Evolutionary conservation across 805 yeast species (phyloP).

Genomic region (Kuraishia piskuri): DNA sequence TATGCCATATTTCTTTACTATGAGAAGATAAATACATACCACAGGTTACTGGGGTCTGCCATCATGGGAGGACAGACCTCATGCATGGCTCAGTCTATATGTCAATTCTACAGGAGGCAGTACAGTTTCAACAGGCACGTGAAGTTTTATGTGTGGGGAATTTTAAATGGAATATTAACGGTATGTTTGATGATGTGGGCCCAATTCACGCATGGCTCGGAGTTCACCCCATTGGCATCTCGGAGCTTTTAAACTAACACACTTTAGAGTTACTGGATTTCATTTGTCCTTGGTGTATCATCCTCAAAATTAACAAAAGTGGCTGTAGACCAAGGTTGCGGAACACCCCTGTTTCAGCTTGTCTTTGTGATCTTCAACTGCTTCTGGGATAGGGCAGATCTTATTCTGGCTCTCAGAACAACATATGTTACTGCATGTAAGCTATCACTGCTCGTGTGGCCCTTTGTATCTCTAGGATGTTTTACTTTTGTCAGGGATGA

Average conservation of each 20-base stretch:
- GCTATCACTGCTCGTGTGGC: slow-evolving; percentile 52
- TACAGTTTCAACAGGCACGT: slow-evolving; percentile 18
- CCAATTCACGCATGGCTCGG: no score
- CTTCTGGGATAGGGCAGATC: slow-evolving; percentile 45
- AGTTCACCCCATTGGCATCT: no score
- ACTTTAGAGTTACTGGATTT: slow-evolving; percentile 37
- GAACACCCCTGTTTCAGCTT: slow-evolving; percentile 46
- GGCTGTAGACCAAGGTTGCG: slow-evolving; percentile 43
- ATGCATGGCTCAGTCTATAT: slow-evolving; percentile 21
- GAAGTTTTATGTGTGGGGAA: slow-evolving; percentile 55
- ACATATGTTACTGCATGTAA: slow-evolving; percentile 39
- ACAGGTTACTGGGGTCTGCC: slow-evolving; percentile 16
- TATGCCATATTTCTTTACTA: slow-evolving; percentile 16
- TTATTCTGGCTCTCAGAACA: slow-evolving; percentile 21
- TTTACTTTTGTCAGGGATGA: slow-evolving; percentile 39
- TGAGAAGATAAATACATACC: slow-evolving; percentile 15
- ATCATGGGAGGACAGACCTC: slow-evolving; percentile 19
- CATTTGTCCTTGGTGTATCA: slow-evolving; percentile 24
- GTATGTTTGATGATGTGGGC: no score
- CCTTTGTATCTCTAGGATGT: slow-evolving; percentile 41
- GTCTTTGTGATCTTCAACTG: slow-evolving; percentile 38
- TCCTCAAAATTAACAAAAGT: slow-evolving; percentile 33
- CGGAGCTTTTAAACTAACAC: slow-evolving; percentile 3
- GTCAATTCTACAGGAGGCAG: slow-evolving; percentile 16
- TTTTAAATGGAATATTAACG: slow-evolving; percentile 46